Evolutionary conservation across 2,329 filamentous ascomycete species (phyloP), one percentile per base, ranked within the genome.

Genomic region (Paecilomyces dactylethromorphus): DNA sequence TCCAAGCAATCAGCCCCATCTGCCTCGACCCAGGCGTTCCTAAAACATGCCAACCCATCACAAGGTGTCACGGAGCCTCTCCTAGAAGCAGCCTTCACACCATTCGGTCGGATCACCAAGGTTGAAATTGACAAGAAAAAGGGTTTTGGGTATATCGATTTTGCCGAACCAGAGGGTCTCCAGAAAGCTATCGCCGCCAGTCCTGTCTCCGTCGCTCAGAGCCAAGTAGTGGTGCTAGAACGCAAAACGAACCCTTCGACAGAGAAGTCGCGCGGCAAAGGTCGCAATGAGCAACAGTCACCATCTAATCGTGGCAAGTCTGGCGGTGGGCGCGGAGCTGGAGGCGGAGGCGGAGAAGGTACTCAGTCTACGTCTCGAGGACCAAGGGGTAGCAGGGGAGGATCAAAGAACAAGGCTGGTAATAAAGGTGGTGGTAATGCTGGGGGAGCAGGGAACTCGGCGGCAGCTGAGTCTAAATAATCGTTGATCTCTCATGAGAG

Each of bases 71-170:
- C 91, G 0, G 93, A 97, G 69, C 78, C 87, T 0, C 76, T 92
- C 0, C 84, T 97, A 1, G 87, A 88, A 66, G 83, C 88, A 64
- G 87, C 89, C 0, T 85, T 97, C 70, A 82, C 87, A 52, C 74
- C 78, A 0, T 96, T 91, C 66, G 93, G 93, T 1, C 74, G 83
- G 1, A 84, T 97, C 53, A 84, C 84, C 0, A 88, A 86, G 64
- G 90, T 96, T 18, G 93, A 97, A 67, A 93, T 97, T 57, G 93
- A 97, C 71, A 92, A 92, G 73, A 89, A 92, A 68, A 97, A 97
- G 73, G 92, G 92, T 0, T 96, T 96, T 68, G 93, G 92, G 2
- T 96, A 97, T 71, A 88, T 96, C 45, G 90, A 96, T 63, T 97
- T 97, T 76, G 83, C 84, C 10, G 87, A 91, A 22, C 82, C 87